Percentiles rank a stretch among this genome's conserved stretches.
Conservation (phyloP, 1,139 yeast genomes). For the Yamadazyma jaroonii region DNA sequence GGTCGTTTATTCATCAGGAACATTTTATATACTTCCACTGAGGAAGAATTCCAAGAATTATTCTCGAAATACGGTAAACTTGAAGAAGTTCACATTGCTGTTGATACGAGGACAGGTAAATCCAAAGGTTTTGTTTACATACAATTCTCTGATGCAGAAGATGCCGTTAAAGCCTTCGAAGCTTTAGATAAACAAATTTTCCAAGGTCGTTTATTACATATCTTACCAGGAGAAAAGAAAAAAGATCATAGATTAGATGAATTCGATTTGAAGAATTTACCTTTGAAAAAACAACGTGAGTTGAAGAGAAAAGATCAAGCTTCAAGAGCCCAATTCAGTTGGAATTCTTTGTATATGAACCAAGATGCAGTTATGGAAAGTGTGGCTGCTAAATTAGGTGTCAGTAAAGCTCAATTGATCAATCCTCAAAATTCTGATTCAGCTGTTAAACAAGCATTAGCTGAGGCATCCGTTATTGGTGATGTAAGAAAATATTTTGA, state of each 20-base stretch:
- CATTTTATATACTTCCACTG: slow-evolving; percentile 75
- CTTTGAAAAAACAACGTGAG: slow-evolving; percentile 87
- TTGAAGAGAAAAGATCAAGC: slow-evolving; percentile 83
- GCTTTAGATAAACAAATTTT: slow-evolving; percentile 83
- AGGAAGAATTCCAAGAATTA: slow-evolving; percentile 66
- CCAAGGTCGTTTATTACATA: slow-evolving; percentile 91
- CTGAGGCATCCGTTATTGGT: slow-evolving; percentile 94
- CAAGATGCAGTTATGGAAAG: slow-evolving; percentile 89
- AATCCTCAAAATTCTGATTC: slow-evolving; percentile 86
- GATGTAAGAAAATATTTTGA: slow-evolving; percentile 88
- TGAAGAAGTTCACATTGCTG: slow-evolving; percentile 84
- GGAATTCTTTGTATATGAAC: slow-evolving; percentile 93
- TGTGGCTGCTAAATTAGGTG: slow-evolving; percentile 81
- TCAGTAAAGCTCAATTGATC: slow-evolving; percentile 76
- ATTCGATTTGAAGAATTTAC: slow-evolving; percentile 84
- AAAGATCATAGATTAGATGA: slow-evolving; percentile 81
- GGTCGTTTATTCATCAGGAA: slow-evolving; percentile 89
- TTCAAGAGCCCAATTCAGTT: slow-evolving; percentile 78
- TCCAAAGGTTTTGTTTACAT: slow-evolving; percentile 94
- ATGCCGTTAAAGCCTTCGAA: slow-evolving; percentile 74
- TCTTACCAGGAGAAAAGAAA: slow-evolving; percentile 81
- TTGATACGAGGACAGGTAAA: slow-evolving; percentile 85
- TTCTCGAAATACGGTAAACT: slow-evolving; percentile 57
- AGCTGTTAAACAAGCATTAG: slow-evolving; percentile 96
- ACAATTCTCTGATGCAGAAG: slow-evolving; percentile 60